Conservation (phyloP, 2,329 filamentous ascomycete species). For the Annulohypoxylon truncatum region DNA sequence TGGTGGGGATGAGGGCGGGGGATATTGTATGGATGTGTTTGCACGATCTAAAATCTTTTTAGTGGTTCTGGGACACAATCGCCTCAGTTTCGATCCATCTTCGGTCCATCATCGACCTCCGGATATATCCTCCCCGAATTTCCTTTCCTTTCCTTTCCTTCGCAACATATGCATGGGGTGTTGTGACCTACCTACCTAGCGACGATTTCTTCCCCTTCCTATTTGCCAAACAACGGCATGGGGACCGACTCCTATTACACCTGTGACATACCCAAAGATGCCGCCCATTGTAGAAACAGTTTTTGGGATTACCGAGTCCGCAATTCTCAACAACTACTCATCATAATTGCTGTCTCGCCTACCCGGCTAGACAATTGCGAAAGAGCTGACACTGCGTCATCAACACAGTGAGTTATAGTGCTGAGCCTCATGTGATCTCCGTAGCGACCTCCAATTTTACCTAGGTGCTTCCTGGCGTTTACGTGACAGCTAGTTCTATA, state of each 20-base stretch:
- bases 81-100: conserved; percentile 29
- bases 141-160: conserved; percentile 9
- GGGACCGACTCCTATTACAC: conserved; percentile 3
- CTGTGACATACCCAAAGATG: conserved; percentile 27
- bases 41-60: conserved; percentile 39
- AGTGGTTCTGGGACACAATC: conserved; percentile 3
- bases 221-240: conserved; percentile 15
- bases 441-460: too few species aligned
- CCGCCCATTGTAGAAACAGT: conserved; percentile 3
- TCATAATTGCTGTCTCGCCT: conserved; percentile 8
- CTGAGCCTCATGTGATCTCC: not conserved
- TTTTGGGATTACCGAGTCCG: conserved; percentile 12
- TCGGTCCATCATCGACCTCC: conserved; percentile 29
- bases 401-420: not conserved
- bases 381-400: conserved; percentile 13
- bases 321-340: conserved; percentile 17
- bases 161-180: not conserved
- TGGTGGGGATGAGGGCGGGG: not conserved
- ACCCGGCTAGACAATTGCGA: conserved; percentile 13
- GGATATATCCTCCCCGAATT: conserved; percentile 36
- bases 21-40: conserved; percentile 24
- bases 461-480: not conserved
- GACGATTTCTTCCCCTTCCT: conserved; percentile 25
- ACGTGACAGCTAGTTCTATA: conserved; percentile 14
- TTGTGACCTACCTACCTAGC: conserved; percentile 10